A percentile compares a stretch with the other conserved stretches of the same genome.
These are phyloP conservation scores for Aspergillus novoparasiticus DNA, from an alignment of 2,329 filamentous ascomycete genomes.

Conservation along the genomic window DNA sequence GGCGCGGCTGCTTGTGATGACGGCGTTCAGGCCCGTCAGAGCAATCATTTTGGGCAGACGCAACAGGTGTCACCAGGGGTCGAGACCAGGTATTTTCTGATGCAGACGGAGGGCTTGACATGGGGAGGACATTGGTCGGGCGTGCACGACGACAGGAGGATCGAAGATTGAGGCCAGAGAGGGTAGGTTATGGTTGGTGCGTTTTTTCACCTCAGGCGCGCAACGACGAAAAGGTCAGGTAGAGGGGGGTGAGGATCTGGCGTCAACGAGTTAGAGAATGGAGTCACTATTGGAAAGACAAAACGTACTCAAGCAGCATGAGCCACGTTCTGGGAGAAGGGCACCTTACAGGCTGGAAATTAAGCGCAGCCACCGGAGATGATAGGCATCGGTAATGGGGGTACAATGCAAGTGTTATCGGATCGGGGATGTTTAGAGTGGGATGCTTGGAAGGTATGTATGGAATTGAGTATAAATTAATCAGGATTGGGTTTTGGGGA, in stretches of 20 bases:
- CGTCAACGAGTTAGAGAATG: slow-evolving; percentile 26
- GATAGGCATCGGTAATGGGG: slow-evolving; percentile 18
- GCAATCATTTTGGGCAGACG: slow-evolving; percentile 43
- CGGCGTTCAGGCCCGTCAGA: slow-evolving; percentile 27
- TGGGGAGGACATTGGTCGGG: slow-evolving; percentile 54
- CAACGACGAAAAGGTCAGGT: slow-evolving; percentile 10
- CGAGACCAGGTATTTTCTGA: slow-evolving; percentile 43
- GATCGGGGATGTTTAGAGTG: not conserved
- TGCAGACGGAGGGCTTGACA: slow-evolving; percentile 52
- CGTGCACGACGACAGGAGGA: slow-evolving; percentile 28
- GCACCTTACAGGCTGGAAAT: slow-evolving; percentile 34
- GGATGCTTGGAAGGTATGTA: not conserved
- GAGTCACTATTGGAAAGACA: slow-evolving; percentile 14
- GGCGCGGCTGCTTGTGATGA: slow-evolving; percentile 39
- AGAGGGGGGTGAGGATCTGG: slow-evolving; percentile 24
- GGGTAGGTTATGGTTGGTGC: slow-evolving; percentile 23
- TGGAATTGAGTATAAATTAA: not conserved
- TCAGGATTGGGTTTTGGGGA: not conserved
- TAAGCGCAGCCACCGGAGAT: slow-evolving; percentile 11
- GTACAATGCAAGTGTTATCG: slow-evolving; percentile 8
- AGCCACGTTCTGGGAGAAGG: slow-evolving; percentile 31
- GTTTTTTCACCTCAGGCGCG: slow-evolving; percentile 14
- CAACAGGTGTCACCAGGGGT: slow-evolving; percentile 50
- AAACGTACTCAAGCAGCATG: slow-evolving; percentile 19
- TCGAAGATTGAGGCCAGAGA: slow-evolving; percentile 16